Base-by-base conservation (phyloP, 805 yeast genomes). In the Wickerhamiella nectarea region DNA sequence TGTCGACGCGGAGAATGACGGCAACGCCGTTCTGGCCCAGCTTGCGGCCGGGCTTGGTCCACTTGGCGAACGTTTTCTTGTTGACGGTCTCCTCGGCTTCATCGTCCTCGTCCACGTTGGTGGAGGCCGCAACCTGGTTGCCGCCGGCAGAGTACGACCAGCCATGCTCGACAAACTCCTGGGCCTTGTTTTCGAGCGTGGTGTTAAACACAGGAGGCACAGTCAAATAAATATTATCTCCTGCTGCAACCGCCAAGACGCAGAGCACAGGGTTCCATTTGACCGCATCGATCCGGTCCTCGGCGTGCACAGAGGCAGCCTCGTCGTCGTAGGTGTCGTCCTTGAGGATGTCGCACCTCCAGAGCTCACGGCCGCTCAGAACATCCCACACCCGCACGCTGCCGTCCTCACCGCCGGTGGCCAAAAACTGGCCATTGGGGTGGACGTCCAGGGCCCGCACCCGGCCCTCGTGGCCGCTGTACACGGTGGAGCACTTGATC, bases 321-420 rank as follows among this genome's bases (percentile, higher is more conserved):
- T 52, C 54, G 38, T 50, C 51, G 31, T 48, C 51, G 45, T 59
- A 59, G 11, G 56, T 50, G 43, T 74, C 70, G 6, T 49, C 50
- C 25, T 53, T 51, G 17, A 59, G 51, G 5, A 63, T 52, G 38
- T 58, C 53, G 21, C 56, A 38, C 48, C 75, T 74, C 70, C 75
- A 83, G 41, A 89, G 83, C 67, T 89, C 93, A 64, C 98, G 78
- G 38, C 98, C 98, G 4, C 96, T 84, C 47, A 86, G 66, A 15
- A 86, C 78, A 66, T 91, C 98, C 97, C 98, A 91, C n/a, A 91
- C 72, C 53, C 95, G 74, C 6, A 91, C 87, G 14, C 87, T 74
- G 44, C 97, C 97, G 60, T 91, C 98, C 60, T 91, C 97, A 14
- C 94, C 82, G 46, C 96, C 98, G 3, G 98, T 91, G 17, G 98